Evolutionary conservation across 2,329 filamentous ascomycete genomes (phyloP).

Genomic region (Arthrobotrys musiformis): DNA sequence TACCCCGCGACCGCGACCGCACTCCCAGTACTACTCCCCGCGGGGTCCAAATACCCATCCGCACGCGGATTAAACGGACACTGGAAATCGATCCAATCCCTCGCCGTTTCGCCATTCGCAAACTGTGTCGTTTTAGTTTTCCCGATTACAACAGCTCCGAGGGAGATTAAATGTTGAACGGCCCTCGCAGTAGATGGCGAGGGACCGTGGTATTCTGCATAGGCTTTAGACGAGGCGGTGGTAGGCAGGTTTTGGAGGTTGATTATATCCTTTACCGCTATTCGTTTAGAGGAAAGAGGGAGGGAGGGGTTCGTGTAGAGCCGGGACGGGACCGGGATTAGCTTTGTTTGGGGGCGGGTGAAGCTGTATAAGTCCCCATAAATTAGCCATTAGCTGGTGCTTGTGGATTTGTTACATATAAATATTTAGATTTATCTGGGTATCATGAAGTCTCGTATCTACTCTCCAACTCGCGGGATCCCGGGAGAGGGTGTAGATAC

Average conservation of each 20-base stretch:
- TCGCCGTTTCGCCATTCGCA: constrained; percentile 60
- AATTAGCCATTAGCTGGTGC: no score
- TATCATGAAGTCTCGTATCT: no score
- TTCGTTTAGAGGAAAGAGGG: constrained; percentile 71
- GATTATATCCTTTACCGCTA: constrained; percentile 74
- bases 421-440: no score
- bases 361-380: no score
- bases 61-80: constrained; percentile 61
- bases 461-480: no score
- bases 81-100: constrained; percentile 59
- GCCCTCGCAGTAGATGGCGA: constrained; percentile 66
- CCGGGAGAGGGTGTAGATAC: no score
- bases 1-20: constrained; percentile 60
- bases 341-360: constrained; percentile 13
- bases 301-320: constrained; percentile 66
- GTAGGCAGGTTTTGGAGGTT: constrained; percentile 70
- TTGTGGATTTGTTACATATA: no score
- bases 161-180: constrained; percentile 69
- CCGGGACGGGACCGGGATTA: constrained; percentile 68
- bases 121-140: constrained; percentile 69
- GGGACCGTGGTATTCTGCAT: constrained; percentile 67
- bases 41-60: constrained; percentile 60
- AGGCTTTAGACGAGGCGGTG: constrained; percentile 70
- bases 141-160: constrained; percentile 70
- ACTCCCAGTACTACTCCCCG: constrained; percentile 59